Evolutionary conservation across 2,329 filamentous ascomycete species (phyloP).

Genomic region (Tolypocladium amazonense): DNA sequence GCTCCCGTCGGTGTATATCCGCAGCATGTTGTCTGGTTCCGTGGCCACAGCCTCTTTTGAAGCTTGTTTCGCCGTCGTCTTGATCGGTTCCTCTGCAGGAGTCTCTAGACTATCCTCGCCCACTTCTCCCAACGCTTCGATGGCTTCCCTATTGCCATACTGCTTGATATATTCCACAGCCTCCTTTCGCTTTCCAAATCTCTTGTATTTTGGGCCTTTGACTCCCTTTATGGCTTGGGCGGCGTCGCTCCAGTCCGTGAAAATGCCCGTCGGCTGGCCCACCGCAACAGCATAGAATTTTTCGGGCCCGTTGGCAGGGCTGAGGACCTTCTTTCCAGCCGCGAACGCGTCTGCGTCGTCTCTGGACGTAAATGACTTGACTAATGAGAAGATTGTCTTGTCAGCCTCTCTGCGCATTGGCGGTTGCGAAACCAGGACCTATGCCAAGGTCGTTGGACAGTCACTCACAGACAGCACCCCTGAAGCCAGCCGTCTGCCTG

Average conservation of each 20-base stretch:
- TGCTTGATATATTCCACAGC: constrained; percentile 65
- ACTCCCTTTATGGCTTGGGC: constrained; percentile 64
- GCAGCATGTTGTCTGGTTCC: constrained; percentile 15
- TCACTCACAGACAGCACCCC: constrained; percentile 58
- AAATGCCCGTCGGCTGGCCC: constrained; percentile 48
- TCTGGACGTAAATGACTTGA: constrained; percentile 66
- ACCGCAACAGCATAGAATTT: constrained; percentile 52
- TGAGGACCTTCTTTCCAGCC: constrained; percentile 40
- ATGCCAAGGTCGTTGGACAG: not conserved
- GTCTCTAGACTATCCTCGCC: constrained; percentile 5
- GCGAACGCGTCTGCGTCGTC: constrained; percentile 74
- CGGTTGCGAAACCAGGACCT: not conserved
- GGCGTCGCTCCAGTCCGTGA: constrained; percentile 56
- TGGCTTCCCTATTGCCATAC: constrained; percentile 32
- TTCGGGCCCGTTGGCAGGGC: constrained; percentile 28
- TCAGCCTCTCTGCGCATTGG: not conserved
- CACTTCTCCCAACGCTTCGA: constrained; percentile 26
- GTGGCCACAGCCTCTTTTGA: constrained; percentile 14
- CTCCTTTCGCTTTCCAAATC: constrained; percentile 56
- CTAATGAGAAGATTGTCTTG: constrained; percentile 28
- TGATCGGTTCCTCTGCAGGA: constrained; percentile 9
- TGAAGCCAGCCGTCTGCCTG: constrained; percentile 48
- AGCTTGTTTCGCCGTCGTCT: constrained; percentile 11
- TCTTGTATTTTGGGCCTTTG: constrained; percentile 60
- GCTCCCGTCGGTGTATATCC: constrained; percentile 54